Evolutionary conservation across 73 alveolate species (phyloP), one percentile per base, ranked within the genome.

Genomic region (Paraurostyla sp.): DNA sequence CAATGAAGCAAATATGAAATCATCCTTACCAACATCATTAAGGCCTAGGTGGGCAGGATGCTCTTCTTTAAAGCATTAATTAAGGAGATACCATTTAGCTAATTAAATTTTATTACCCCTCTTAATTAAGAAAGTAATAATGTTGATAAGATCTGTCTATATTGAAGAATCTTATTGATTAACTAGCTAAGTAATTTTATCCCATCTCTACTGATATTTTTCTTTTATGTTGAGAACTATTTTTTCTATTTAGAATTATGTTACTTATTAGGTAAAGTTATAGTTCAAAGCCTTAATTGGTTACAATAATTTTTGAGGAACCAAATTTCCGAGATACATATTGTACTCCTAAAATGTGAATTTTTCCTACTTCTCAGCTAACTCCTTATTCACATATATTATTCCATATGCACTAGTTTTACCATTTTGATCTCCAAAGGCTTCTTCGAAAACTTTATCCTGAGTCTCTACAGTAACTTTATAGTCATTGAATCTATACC

Each of bases 401-500:
- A 91, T 63, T 6, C 82, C 71, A 58, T 84, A 91, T 20, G 95
- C 95, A 43, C 92, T 60, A 0, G 92, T 35, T n/a, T 83, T 83
- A 0, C 43, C 25, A 18, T 35, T 63, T 0, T 41, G 16, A 30
- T 82, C 83, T 0, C 95, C 95, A 71, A 85, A 56, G 22, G 92
- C 76, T 22, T 92, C 95, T 46, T 83, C 69, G 45, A 92, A 75
- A 4, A 95, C 98, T 50, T 87, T 71, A 45, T 89, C 96, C 65
- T 86, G 89, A 0, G 58, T 83, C 48, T 90, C 98, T 41, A 85
- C 94, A 20, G 95, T 48, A 0, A 92, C 95, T 69, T 84, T 68
- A 43, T 85, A 89, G 83, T 95, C 98, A 85, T 95, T 93, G 75
- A 89, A 92, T 45, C 92, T 90, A 71, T 57, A 95, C 98, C 98